Percentiles rank a stretch among this genome's conserved stretches.
Conservation (phyloP, 768 basidiomycete genomes). For the Lepiota venenata region DNA sequence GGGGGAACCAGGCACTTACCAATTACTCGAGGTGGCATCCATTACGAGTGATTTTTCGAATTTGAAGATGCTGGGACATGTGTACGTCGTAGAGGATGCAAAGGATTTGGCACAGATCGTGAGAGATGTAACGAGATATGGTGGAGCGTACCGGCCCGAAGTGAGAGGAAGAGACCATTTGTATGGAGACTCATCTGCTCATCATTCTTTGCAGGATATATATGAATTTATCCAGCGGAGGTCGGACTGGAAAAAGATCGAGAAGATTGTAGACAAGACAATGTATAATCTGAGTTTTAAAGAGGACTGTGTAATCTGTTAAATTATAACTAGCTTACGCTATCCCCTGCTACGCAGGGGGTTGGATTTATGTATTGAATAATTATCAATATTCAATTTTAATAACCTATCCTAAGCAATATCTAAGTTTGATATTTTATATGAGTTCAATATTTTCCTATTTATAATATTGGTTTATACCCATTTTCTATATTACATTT, state of each 20-base stretch:
- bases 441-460: no score
- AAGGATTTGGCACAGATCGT: conserved; percentile 97
- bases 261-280: conserved; percentile 91
- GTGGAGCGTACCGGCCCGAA: conserved; percentile 93
- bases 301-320: conserved; percentile 76
- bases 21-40: conserved; percentile 51
- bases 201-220: conserved; percentile 49
- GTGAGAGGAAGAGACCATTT: conserved; percentile 33
- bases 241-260: conserved; percentile 98
- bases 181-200: neutral
- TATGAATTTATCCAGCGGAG: conserved; percentile 96
- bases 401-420: no score
- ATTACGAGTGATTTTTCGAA: conserved; percentile 89
- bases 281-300: conserved; percentile 94
- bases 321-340: no score
- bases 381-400: no score
- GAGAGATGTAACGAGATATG: conserved; percentile 91
- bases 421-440: no score
- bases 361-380: no score
- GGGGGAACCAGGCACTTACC: neutral
- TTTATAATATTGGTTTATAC: no score
- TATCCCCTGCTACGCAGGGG: no score
- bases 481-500: no score
- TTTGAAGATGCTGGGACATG: conserved; percentile 96
- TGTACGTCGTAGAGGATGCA: conserved; percentile 93